Percentiles rank a stretch among this genome's conserved stretches.
These are phyloP conservation scores for Yamadazyma buinensis DNA, from an alignment of 1,139 yeast genomes.

Conservation along the genomic window DNA sequence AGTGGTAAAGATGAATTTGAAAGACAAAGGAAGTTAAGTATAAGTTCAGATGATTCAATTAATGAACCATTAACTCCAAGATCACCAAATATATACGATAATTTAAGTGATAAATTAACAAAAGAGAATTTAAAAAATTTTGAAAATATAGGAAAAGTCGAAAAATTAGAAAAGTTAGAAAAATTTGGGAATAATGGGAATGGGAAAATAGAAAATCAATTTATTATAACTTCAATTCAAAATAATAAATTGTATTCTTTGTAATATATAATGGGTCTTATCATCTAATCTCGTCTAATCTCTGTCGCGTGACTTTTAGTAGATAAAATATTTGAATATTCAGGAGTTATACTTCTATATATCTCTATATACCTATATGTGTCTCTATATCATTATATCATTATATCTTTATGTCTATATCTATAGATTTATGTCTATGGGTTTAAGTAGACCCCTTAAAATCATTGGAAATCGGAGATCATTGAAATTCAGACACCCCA, in stretches of 20 bases:
- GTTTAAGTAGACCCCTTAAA: no score
- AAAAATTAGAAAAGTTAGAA: not conserved
- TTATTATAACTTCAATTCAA: constrained; percentile 12
- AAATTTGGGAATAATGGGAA: not conserved
- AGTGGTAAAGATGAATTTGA: no score
- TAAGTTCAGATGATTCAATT: constrained; percentile 4
- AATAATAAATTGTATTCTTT: constrained; percentile 10
- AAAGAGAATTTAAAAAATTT: not conserved
- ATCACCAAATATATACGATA: constrained; percentile 5
- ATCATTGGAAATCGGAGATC: no score
- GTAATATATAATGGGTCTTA: constrained; percentile 4
- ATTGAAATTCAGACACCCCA: no score
- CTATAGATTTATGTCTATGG: no score
- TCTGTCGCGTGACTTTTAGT: not conserved
- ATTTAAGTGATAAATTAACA: no score
- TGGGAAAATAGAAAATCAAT: not conserved
- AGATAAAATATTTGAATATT: not conserved
- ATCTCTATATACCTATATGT: no score
- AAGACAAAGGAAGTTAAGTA: constrained; percentile 7
- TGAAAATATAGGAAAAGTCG: not conserved
- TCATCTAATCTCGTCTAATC: not conserved
- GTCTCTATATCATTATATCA: no score
- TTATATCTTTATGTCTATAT: no score
- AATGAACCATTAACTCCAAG: constrained; percentile 9
- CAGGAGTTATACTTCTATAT: no score